Percentiles rank a stretch among this genome's conserved stretches.
Conservation (phyloP, 768 basidiomycete genomes). For the Strobilomyces confusus region DNA sequence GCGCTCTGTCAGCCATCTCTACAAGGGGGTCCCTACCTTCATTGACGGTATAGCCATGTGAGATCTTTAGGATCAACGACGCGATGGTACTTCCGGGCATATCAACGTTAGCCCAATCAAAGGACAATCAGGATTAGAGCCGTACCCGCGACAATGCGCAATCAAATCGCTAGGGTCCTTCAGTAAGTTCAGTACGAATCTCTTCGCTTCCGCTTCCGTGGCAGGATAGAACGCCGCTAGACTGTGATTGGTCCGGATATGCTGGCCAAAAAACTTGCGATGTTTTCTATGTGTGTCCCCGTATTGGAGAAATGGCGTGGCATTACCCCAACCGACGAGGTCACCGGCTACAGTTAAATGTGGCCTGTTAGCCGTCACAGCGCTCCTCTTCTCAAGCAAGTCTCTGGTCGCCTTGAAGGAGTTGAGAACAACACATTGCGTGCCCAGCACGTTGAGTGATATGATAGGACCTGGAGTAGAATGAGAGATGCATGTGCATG, state of each 20-base stretch:
- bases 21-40: constrained; percentile 32
- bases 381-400: background rate
- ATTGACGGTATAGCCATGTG: constrained; percentile 35
- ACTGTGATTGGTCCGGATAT: background rate
- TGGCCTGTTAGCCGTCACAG: background rate
- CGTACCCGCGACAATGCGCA: background rate
- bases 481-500: background rate
- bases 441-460: background rate
- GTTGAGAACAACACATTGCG: background rate
- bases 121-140: background rate
- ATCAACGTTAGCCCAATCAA: too few relatives aligned
- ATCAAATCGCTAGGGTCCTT: background rate
- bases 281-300: background rate
- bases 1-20: constrained; percentile 23
- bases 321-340: background rate
- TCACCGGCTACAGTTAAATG: background rate
- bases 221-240: background rate
- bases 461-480: background rate
- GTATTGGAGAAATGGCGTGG: background rate
- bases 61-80: constrained; percentile 31
- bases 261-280: background rate
- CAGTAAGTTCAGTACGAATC: background rate
- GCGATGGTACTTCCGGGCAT: constrained; percentile 18
- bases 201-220: background rate
- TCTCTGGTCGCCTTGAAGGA: background rate